Evolutionary conservation across 78 protist genomes (phyloP).

Genomic region (Tieghemostelium lacteum): DNA sequence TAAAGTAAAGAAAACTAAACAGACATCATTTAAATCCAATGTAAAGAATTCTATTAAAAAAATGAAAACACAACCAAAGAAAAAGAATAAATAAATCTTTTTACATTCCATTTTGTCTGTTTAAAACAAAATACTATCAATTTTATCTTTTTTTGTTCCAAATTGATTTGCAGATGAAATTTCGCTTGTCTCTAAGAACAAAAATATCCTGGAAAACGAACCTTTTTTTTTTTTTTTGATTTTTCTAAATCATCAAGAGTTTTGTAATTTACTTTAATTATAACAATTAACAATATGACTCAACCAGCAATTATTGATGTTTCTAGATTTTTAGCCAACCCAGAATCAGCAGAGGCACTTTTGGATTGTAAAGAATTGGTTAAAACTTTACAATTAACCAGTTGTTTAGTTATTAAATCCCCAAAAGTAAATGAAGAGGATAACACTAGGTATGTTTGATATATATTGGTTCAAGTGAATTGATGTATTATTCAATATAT

Average conservation of each 20-base stretch:
- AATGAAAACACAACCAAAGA: not conserved
- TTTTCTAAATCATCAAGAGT: not conserved
- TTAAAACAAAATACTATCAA: too few species aligned
- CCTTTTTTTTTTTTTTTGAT: not conserved
- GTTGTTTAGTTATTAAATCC: constrained; percentile 70
- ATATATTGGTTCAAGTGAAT: too few species aligned
- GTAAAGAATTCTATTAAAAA: not conserved
- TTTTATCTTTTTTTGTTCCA: too few species aligned
- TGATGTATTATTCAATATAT: too few species aligned
- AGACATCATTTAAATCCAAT: not conserved
- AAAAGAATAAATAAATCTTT: too few species aligned
- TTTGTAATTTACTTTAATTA: too few species aligned
- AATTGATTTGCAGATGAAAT: too few species aligned
- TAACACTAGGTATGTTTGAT: constrained; percentile 30
- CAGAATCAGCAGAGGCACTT: constrained; percentile 54
- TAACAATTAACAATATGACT: constrained; percentile 20
- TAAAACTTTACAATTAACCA: constrained; percentile 71
- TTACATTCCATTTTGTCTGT: too few species aligned
- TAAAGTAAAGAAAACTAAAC: not conserved
- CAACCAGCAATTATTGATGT: constrained; percentile 69
- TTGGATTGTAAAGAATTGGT: constrained; percentile 55
- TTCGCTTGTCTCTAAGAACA: too few species aligned
- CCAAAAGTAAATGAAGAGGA: constrained; percentile 74
- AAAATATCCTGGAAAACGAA: too few species aligned
- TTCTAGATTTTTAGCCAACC: constrained; percentile 31